Conservation (phyloP, 2,329 filamentous ascomycete species). For the Claviceps citrina region DNA sequence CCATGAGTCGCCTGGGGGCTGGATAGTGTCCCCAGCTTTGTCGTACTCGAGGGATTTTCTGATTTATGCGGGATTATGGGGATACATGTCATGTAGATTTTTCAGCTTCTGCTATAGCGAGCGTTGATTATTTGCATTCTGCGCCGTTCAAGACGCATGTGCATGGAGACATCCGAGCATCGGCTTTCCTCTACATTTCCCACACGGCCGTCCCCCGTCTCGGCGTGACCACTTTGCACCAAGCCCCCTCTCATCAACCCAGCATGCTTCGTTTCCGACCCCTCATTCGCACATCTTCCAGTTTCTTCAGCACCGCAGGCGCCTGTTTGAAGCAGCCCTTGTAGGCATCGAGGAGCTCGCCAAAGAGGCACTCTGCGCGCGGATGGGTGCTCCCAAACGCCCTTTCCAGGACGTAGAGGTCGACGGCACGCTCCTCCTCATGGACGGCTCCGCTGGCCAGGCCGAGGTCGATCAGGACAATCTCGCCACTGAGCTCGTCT, state of each 20-base stretch:
- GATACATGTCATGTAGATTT: not conserved
- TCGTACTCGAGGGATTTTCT: too few relatives aligned
- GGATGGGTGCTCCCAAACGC: conserved; percentile 94
- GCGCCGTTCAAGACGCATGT: too few relatives aligned
- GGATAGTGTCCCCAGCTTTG: too few relatives aligned
- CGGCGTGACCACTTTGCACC: not conserved
- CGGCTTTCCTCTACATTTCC: too few relatives aligned
- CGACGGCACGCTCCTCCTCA: conserved; percentile 89
- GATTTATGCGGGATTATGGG: too few relatives aligned
- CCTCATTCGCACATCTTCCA: conserved; percentile 87
- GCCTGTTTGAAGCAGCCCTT: conserved; percentile 60
- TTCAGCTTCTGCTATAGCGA: conserved; percentile 4
- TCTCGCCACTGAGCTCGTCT: conserved; percentile 44
- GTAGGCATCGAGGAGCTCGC: conserved; percentile 61
- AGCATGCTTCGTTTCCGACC: conserved; percentile 96
- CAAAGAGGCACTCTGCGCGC: conserved; percentile 61
- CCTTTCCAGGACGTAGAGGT: conserved; percentile 87
- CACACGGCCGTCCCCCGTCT: too few relatives aligned
- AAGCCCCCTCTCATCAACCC: conserved; percentile 35
- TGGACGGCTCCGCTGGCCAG: conserved; percentile 65
- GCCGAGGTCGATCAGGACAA: conserved; percentile 90
- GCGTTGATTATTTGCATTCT: conserved; percentile 2
- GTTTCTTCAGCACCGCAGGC: conserved; percentile 55
- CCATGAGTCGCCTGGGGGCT: too few relatives aligned
- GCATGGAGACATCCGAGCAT: too few relatives aligned